A percentile compares a stretch with the other conserved stretches of the same genome.
These are phyloP conservation scores for Coemansia sp. DNA, from an alignment of 192 early-diverging fungal genomes.

Conservation along the genomic window DNA sequence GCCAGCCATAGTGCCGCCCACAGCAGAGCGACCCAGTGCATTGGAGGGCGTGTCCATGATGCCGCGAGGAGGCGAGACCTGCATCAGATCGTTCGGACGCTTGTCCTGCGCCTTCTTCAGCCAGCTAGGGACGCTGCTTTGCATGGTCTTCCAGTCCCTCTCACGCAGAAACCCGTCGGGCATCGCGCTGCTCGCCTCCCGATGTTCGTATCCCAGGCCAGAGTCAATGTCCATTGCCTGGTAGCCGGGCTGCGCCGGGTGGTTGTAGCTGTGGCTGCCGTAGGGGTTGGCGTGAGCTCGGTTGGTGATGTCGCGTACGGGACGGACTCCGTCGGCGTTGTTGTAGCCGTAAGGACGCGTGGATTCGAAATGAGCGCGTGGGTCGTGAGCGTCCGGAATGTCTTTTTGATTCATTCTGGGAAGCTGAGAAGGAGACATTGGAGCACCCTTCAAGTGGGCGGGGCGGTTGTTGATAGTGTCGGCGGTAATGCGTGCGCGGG, in stretches of 20 bases:
- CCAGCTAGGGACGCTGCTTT: conserved; percentile 19
- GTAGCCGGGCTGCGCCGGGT: conserved; percentile 13
- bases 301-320: conserved; percentile 33
- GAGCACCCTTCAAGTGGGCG: conserved; percentile 41
- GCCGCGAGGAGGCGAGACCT: conserved; percentile 26
- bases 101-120: conserved; percentile 17
- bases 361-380: conserved; percentile 29
- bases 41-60: conserved; percentile 27
- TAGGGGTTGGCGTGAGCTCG: neutral
- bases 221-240: conserved; percentile 32
- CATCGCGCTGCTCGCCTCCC: conserved; percentile 6
- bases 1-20: neutral
- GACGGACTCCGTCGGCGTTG: conserved; percentile 10
- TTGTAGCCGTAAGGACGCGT: conserved; percentile 18
- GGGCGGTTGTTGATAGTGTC: conserved; percentile 45
- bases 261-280: neutral
- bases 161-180: conserved; percentile 29
- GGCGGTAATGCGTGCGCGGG: conserved; percentile 44
- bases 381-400: conserved; percentile 20
- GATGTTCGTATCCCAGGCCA: neutral
- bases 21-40: conserved; percentile 6
- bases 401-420: conserved; percentile 35
- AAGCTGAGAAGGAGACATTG: conserved; percentile 49
- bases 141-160: conserved; percentile 18
- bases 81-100: conserved; percentile 9